Base-by-base conservation (phyloP, 192 early-diverging fungal species). In the Gonapodya prolifera region DNA sequence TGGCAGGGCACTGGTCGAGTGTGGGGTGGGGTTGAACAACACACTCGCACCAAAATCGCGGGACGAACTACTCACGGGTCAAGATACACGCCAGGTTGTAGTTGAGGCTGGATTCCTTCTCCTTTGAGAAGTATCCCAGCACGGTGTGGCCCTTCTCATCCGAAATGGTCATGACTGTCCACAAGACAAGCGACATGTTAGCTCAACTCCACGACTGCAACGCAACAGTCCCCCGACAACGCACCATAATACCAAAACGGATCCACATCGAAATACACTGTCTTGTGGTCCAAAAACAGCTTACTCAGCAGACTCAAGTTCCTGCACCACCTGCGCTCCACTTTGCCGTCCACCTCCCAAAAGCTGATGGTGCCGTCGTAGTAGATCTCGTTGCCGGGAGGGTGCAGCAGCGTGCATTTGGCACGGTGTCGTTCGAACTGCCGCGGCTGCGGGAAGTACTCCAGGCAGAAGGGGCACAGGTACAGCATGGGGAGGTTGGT, bases 311-410 rank as follows among this genome's bases (percentile, higher is more conserved):
- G 82, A 81, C 95, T 98, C 28, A 99, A 85, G 80, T 99, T 99
- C 33, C 96, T 87, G 84, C 96, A 98, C 81, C 95, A 99, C 18
- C 84, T 85, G 73, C 93, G 92, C 80, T 98, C 95, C 78, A 94
- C 93, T 71, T 94, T 81, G 0, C 98, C 98, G 83, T 99, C 98
- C 78, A 99, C 95, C 81, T 99, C 98, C 78, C 96, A 99, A 80
- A 99, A 98, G 17, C 94, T 95, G 18, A 99, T 83, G 8, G 92
- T 89, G 75, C 94, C 91, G 71, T 93, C 86, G 34, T 96, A 89
- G 85, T 99, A 99, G 31, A 99, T 99, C 81, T 99, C 98, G 84
- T 99, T 99, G 1, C 98, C 98, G 17, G 97, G 97, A 34, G 97
- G 97, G 84, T 98, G 95, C 77, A 90, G 88, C n/a, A 98, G 81